Conservation (phyloP, 768 basidiomycete species). For the Tephrocybe sp. region DNA sequence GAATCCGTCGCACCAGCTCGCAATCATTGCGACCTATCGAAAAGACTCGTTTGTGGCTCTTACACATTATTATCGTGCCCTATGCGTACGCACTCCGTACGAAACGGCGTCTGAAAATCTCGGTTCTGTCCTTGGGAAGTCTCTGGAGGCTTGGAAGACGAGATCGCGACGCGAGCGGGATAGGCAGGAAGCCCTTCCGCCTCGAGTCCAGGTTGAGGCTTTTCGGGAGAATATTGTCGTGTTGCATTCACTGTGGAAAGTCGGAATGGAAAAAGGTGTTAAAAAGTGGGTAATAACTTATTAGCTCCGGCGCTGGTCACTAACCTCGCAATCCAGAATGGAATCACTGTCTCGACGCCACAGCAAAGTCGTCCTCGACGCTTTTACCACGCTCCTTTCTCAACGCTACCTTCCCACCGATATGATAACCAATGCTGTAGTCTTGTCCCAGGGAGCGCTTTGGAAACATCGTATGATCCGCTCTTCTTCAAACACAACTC, state of each 20-base stretch:
- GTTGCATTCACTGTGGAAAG: conserved; percentile 73
- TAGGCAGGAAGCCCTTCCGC: conserved; percentile 32
- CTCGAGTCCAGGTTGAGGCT: conserved; percentile 52
- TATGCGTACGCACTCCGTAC: conserved; percentile 85
- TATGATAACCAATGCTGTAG: conserved; percentile 68
- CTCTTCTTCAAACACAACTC: conserved; percentile 30
- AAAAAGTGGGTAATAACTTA: conserved; percentile 49
- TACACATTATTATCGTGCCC: conserved; percentile 86
- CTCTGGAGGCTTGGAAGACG: conserved; percentile 56
- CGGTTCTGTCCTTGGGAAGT: conserved; percentile 63
- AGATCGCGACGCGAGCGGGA: conserved; percentile 38
- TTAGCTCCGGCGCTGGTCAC: conserved; percentile 4
- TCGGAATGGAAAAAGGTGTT: conserved; percentile 46
- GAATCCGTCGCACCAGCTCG: conserved; percentile 94
- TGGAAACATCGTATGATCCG: conserved; percentile 84
- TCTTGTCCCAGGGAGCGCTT: conserved; percentile 75
- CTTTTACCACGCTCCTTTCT: conserved; percentile 60
- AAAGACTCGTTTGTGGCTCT: conserved; percentile 78
- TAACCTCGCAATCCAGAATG: conserved; percentile 32
- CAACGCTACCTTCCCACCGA: conserved; percentile 74
- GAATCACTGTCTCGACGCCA: conserved; percentile 45
- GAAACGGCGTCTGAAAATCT: conserved; percentile 87
- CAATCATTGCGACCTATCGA: conserved; percentile 85
- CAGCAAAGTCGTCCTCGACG: conserved; percentile 44
- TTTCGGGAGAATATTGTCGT: conserved; percentile 77